A percentile compares a stretch with the other conserved stretches of the same genome.
phyloP scores from a whole-genome alignment of 2,329 filamentous ascomycete genomes.

The Monosporascus sp. region DNA sequence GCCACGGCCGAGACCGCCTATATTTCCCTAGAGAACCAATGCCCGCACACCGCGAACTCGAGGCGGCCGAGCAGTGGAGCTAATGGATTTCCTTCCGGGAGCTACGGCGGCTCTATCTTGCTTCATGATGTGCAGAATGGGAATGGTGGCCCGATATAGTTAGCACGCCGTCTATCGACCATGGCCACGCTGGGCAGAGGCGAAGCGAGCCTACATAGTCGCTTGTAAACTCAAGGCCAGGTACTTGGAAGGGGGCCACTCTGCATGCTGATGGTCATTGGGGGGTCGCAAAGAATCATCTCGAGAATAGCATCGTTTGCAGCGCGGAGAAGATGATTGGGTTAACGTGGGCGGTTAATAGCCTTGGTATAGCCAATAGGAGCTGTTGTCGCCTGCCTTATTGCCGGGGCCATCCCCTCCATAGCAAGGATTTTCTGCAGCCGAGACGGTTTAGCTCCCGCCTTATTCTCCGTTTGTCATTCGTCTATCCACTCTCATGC shows the following conservation, averaged over 20 bases:
- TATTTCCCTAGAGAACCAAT: conserved; percentile 17
- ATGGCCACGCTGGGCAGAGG: conserved; percentile 8
- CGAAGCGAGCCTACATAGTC: neutral
- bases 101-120: conserved; percentile 16
- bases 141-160: conserved; percentile 14
- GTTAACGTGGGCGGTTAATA: neutral
- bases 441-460: neutral
- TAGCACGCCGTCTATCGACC: conserved; percentile 11
- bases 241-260: conserved; percentile 14
- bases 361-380: neutral
- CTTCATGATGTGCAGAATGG: conserved; percentile 25
- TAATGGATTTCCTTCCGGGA: conserved; percentile 4
- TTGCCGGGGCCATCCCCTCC: neutral
- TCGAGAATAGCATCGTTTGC: conserved; percentile 12
- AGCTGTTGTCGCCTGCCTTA: neutral
- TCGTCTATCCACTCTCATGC: neutral
- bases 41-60: conserved; percentile 20
- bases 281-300: neutral
- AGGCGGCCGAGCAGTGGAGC: conserved; percentile 1
- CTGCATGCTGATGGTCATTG: conserved; percentile 15
- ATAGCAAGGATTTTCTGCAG: neutral
- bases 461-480: neutral
- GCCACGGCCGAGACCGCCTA: conserved; percentile 29
- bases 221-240: neutral
- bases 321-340: neutral